Conservation (phyloP, 1,284 basidiomycete species). For the Amylostereum chailletii region DNA sequence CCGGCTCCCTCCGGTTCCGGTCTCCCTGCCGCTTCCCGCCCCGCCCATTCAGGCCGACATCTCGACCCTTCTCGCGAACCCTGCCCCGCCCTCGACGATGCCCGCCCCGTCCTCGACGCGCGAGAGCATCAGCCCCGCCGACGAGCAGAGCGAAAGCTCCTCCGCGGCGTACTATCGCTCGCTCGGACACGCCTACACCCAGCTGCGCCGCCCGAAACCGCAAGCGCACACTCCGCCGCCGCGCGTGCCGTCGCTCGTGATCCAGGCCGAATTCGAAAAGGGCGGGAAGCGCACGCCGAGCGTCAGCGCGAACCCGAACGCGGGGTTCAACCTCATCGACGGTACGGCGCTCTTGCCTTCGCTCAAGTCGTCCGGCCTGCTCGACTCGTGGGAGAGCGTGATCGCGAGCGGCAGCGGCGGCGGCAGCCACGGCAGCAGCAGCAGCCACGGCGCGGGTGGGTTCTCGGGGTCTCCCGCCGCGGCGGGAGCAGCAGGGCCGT, state of each 20-base stretch:
- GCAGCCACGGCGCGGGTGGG: constrained; percentile 1
- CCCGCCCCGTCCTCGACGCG: constrained; percentile 1
- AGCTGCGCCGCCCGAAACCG: constrained; percentile 5
- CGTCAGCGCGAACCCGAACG: too few species aligned
- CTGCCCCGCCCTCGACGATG: constrained; percentile 10
- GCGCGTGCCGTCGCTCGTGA: constrained; percentile 30
- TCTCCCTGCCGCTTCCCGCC: constrained; percentile 8
- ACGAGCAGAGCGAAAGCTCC: constrained; percentile 5
- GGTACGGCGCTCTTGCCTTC: constrained; percentile 31
- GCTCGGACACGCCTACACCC: constrained; percentile 11
- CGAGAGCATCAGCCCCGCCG: neutral
- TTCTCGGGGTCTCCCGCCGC: constrained; percentile 16
- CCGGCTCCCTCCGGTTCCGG: constrained; percentile 25
- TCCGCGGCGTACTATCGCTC: constrained; percentile 9
- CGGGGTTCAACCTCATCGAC: too few species aligned
- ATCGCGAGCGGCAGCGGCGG: constrained; percentile 13
- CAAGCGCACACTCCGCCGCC: constrained; percentile 2
- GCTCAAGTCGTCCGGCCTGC: constrained; percentile 60
- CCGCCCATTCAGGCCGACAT: constrained; percentile 11
- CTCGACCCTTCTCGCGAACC: too few species aligned
- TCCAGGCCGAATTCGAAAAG: too few species aligned
- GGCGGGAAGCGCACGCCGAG: too few species aligned
- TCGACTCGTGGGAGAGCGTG: constrained; percentile 35
- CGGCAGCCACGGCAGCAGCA: constrained; percentile 10
- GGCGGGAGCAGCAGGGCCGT: too few species aligned